These are phyloP conservation scores for Veloboletus limbatus DNA, from an alignment of 1,284 basidiomycete species.

Conservation along the genomic window DNA sequence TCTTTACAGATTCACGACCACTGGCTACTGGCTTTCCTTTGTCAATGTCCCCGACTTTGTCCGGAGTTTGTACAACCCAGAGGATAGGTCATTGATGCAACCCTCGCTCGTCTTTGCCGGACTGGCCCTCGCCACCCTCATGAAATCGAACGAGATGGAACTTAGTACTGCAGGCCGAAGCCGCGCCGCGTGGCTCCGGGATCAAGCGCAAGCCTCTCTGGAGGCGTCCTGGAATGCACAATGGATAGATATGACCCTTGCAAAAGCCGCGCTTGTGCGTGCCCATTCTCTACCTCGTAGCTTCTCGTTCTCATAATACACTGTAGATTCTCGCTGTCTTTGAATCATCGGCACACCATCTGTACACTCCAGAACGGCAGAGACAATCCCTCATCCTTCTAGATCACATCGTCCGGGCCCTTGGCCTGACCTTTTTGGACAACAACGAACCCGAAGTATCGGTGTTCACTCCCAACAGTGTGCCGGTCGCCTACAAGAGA, in stretches of 20 bases:
- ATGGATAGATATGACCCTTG: conserved; percentile 59
- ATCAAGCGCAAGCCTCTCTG: conserved; percentile 53
- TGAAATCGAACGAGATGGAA: conserved; percentile 69
- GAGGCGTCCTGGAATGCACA: conserved; percentile 49
- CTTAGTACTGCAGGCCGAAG: conserved; percentile 48
- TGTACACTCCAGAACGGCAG: conserved; percentile 54
- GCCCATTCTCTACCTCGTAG: background rate
- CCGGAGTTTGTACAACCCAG: conserved; percentile 49
- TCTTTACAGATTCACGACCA: conserved; percentile 43
- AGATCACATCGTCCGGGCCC: conserved; percentile 57
- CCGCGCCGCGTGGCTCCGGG: conserved; percentile 51
- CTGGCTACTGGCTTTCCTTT: conserved; percentile 62
- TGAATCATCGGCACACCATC: conserved; percentile 69
- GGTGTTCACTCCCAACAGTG: conserved; percentile 45
- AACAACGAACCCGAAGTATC: conserved; percentile 50
- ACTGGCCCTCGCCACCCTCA: conserved; percentile 68
- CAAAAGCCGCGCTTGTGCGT: conserved; percentile 72
- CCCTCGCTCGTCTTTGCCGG: conserved; percentile 66
- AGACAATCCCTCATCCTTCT: conserved; percentile 52
- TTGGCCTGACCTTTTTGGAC: conserved; percentile 58
- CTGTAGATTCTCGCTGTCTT: conserved; percentile 67
- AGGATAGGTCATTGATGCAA: conserved; percentile 54
- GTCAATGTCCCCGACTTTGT: conserved; percentile 56
- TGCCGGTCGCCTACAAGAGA: conserved; percentile 44
- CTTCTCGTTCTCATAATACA: conserved; percentile 2